Conservation (phyloP, 108 stramenopile genomes). For the Nannochloropsis salina region DNA sequence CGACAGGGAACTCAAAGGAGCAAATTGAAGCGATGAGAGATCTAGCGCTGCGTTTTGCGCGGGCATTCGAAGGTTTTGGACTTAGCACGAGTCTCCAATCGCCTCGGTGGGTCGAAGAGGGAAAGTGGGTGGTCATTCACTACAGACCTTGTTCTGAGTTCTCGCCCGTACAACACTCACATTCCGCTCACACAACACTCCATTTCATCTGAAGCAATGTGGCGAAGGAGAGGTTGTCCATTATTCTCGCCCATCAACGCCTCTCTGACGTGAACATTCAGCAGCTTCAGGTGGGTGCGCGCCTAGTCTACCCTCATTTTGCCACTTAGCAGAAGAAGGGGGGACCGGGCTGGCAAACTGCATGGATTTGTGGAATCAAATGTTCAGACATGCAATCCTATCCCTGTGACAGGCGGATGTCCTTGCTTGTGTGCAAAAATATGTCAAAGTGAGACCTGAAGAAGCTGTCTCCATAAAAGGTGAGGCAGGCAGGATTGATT, state of each 20-base stretch:
- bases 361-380: no score
- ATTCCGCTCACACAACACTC: background rate
- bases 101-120: constrained; percentile 9
- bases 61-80: constrained; percentile 11
- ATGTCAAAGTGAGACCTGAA: constrained; percentile 1
- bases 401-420: background rate
- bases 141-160: background rate
- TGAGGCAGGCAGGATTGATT: background rate
- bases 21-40: background rate
- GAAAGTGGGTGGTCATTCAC: background rate
- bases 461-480: constrained; percentile 18
- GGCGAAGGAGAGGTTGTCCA: background rate
- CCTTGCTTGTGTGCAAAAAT: background rate
- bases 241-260: background rate
- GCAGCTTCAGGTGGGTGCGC: constrained; percentile 1
- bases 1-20: no score
- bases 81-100: background rate
- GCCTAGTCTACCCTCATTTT: background rate
- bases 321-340: no score
- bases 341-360: no score
- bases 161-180: background rate
- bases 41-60: constrained; percentile 1
- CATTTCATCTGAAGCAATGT: background rate
- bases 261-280: background rate
- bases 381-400: no score